Base-by-base conservation (phyloP, 2,329 filamentous ascomycete genomes). In the Colletotrichum noveboracense region DNA sequence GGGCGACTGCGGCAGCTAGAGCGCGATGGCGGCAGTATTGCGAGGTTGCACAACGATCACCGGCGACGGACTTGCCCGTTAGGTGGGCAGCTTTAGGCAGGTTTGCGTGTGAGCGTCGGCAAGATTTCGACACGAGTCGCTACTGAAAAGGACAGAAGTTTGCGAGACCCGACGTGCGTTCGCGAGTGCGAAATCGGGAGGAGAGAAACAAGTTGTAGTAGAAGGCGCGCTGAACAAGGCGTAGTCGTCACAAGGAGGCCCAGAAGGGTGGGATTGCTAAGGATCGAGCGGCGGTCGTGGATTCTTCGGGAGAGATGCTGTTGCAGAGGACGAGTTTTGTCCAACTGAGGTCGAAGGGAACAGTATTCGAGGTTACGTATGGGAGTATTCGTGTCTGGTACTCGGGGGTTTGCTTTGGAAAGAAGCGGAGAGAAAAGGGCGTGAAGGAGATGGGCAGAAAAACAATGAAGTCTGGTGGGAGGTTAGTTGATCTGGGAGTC, bases 1-100 rank as follows among this genome's bases (percentile, higher is more conserved):
- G 67, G 55, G 66, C 75, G 56, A 65, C 60, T 76, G 70, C 70
- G 62, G 70, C 74, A 74, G 74, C 58, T 73, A 52, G 24, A 60
- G 58, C 36, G 28, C 48, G 18, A 36, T 30, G 64, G 34, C 24
- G 43, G 64, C 48, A 60, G 24, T 68, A 32, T 60, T 43, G 43
- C 32, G 48, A 32, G 34, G 61, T 48, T 65, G 70, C 48, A 69
- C 74, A 30, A 69, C 52, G 34, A 43, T 74, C 55, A 60, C 28
- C 34, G 28, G 58, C 24, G 38, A 43, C 69, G 61, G 52, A 34
- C 21, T 24, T 76, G 70, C 74, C 74, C 65, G 43, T 28, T 30
- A 64, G 34, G 62, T 60, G 74, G 70, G 58, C 67, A 52, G 56
- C 32, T 74, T 69, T 34, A 34, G 28, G 28, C 48, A 48, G 56